Conservation (phyloP, 257 asterid species). For the Capsicum pubescens region DNA sequence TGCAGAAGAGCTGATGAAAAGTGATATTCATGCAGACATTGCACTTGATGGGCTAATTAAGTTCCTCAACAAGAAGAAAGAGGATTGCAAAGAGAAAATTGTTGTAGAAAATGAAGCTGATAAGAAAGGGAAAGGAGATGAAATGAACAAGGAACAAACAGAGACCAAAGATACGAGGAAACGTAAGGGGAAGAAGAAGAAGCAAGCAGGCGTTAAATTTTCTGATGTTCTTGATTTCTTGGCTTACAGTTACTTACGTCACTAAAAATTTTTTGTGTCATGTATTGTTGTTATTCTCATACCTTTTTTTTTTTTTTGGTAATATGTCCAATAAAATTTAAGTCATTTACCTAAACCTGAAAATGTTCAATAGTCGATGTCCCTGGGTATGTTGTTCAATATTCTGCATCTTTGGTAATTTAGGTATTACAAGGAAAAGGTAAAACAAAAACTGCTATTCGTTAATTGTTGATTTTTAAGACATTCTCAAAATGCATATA, state of each 20-base stretch:
- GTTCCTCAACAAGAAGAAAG: slow-evolving; percentile 29
- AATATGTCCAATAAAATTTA: not conserved
- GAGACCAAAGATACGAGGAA: not conserved
- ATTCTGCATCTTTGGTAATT: not conserved
- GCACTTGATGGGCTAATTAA: slow-evolving; percentile 28
- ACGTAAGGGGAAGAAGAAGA: slow-evolving; percentile 30
- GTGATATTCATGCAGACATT: slow-evolving; percentile 30
- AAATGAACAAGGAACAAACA: not conserved
- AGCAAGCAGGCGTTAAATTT: slow-evolving; percentile 11
- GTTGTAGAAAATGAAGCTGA: slow-evolving; percentile 26
- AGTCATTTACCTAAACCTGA: not conserved
- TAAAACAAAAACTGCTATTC: not conserved
- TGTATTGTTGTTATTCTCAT: not conserved
- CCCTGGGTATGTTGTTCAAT: too few species aligned
- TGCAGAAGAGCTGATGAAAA: slow-evolving; percentile 39
- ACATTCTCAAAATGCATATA: not conserved
- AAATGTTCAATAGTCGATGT: not conserved
- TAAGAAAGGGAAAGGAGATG: not conserved
- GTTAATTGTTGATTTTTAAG: too few species aligned
- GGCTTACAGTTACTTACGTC: not conserved
- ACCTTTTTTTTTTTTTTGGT: not conserved
- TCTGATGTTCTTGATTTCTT: not conserved
- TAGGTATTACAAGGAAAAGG: not conserved
- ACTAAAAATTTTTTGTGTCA: not conserved
- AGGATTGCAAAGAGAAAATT: not conserved